Evolutionary conservation across 805 yeast species (phyloP).

Genomic region (Blastobotrys terrestris): DNA sequence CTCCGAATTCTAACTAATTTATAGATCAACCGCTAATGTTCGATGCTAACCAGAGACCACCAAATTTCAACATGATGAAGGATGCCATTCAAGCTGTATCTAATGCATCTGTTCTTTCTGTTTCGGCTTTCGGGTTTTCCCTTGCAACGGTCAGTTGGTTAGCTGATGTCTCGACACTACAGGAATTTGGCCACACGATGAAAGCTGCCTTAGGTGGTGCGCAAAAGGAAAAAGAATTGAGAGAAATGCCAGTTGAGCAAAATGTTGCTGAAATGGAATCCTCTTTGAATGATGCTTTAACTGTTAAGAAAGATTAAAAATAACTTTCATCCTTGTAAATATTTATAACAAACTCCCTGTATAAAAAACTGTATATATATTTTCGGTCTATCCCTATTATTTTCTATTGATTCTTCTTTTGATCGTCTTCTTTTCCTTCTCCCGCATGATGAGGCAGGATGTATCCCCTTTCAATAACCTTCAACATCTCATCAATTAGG

Average conservation of each 20-base stretch:
- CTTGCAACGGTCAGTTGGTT: slow-evolving; percentile 76
- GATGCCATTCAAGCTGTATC: slow-evolving; percentile 85
- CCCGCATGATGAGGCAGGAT: not conserved
- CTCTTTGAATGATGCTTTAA: slow-evolving; percentile 11
- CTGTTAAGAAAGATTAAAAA: slow-evolving; percentile 6
- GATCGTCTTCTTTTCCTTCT: not conserved
- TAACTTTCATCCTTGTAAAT: slow-evolving; percentile 1
- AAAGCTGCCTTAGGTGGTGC: slow-evolving; percentile 63
- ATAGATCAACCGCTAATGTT: slow-evolving; percentile 61
- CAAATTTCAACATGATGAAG: slow-evolving; percentile 68
- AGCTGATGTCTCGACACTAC: slow-evolving; percentile 58
- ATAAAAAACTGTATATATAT: not conserved
- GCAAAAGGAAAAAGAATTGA: slow-evolving; percentile 26
- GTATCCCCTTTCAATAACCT: slow-evolving; percentile 29
- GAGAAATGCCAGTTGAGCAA: slow-evolving; percentile 15
- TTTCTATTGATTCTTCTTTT: slow-evolving; percentile 3
- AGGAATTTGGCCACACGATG: slow-evolving; percentile 69
- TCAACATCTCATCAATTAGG: slow-evolving; percentile 34
- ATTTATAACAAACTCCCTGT: not conserved
- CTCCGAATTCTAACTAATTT: not conserved
- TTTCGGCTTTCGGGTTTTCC: slow-evolving; percentile 64
- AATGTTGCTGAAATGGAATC: slow-evolving; percentile 18
- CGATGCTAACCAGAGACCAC: slow-evolving; percentile 82
- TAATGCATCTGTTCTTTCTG: slow-evolving; percentile 71
- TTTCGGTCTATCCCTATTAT: not conserved